Evolutionary conservation across 192 early-diverging fungal species (phyloP).

Genomic region (Backusella parvicylindrica): DNA sequence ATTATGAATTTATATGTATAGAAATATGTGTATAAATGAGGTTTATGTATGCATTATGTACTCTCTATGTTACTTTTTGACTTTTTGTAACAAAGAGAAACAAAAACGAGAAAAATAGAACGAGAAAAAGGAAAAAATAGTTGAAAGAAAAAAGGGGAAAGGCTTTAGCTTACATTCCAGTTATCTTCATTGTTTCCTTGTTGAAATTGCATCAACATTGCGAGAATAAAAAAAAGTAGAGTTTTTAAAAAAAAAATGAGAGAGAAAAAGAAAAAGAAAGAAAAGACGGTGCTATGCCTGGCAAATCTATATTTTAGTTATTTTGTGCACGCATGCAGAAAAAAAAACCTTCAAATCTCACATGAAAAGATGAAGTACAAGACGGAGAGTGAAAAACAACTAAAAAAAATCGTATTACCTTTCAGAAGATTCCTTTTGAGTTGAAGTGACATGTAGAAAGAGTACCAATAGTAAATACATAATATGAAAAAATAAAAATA

Average conservation of each 20-base stretch:
- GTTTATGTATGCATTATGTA: not conserved
- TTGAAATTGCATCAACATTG: slow-evolving; percentile 14
- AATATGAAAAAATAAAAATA: not conserved
- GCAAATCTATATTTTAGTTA: not conserved
- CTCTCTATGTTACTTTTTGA: not conserved
- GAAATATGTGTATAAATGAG: not conserved
- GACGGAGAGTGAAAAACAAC: not conserved
- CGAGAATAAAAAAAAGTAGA: not conserved
- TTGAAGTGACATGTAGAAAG: not conserved
- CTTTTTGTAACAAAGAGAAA: not conserved
- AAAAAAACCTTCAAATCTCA: not conserved
- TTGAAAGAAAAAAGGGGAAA: not conserved
- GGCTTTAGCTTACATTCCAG: slow-evolving; percentile 16
- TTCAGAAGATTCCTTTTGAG: not conserved
- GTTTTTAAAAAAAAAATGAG: not conserved
- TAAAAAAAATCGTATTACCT: not conserved
- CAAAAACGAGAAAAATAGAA: not conserved
- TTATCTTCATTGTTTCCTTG: slow-evolving; percentile 23
- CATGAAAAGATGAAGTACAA: not conserved
- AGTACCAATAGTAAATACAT: not conserved
- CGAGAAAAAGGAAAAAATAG: not conserved
- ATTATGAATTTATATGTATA: not conserved
- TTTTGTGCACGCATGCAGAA: not conserved
- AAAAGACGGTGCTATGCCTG: not conserved
- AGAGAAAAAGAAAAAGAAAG: not conserved